Evolutionary conservation across 2,329 filamentous ascomycete genomes (phyloP).

Genomic region (Drechslera avenae): DNA sequence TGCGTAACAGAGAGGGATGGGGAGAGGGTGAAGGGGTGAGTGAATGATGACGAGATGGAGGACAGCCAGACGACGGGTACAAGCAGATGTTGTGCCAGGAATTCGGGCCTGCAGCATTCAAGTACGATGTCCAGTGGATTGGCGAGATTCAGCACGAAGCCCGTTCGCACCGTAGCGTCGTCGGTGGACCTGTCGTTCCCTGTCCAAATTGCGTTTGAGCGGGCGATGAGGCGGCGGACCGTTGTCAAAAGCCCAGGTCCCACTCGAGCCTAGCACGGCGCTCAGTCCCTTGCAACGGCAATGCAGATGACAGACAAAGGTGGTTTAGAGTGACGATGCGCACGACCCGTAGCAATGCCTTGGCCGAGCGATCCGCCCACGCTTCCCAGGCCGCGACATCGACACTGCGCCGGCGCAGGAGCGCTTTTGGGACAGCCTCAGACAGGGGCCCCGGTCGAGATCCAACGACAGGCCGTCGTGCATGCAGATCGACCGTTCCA

Average conservation of each 20-base stretch:
- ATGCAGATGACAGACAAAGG: constrained; percentile 46
- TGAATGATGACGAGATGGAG: constrained; percentile 32
- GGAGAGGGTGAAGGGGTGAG: constrained; percentile 18
- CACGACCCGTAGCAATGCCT: constrained; percentile 41
- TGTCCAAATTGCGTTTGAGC: constrained; percentile 45
- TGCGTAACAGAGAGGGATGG: constrained; percentile 35
- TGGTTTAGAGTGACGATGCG: constrained; percentile 39
- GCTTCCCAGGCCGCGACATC: constrained; percentile 44
- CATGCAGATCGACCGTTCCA: constrained; percentile 48
- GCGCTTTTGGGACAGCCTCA: constrained; percentile 44
- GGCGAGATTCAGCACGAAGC: constrained; percentile 45
- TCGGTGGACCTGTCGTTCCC: constrained; percentile 39
- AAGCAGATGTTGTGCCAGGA: constrained; percentile 43
- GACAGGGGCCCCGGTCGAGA: constrained; percentile 28
- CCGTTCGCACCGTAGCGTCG: constrained; percentile 41
- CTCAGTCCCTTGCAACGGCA: constrained; percentile 47
- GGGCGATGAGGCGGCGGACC: constrained; percentile 46
- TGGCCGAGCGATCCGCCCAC: constrained; percentile 46
- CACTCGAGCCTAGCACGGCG: constrained; percentile 35
- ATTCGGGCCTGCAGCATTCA: constrained; percentile 46
- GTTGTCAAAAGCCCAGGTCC: constrained; percentile 44
- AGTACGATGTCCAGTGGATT: constrained; percentile 42
- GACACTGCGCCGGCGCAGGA: constrained; percentile 46
- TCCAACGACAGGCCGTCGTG: constrained; percentile 49
- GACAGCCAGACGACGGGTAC: constrained; percentile 30